Conservation (phyloP, 257 asterid genomes). For the Mitragyna speciosa region DNA sequence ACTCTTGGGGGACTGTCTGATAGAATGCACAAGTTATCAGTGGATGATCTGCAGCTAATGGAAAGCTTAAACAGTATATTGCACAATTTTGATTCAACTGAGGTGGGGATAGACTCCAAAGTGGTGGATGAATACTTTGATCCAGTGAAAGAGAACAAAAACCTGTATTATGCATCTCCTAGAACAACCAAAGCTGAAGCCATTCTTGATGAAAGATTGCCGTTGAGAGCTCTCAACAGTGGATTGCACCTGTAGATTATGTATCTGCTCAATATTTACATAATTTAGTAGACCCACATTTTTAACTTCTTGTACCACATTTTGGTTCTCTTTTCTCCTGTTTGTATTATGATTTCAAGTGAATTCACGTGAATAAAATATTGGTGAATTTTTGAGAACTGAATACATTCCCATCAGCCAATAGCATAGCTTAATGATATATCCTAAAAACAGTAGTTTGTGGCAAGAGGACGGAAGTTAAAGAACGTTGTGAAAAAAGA, state of each 20-base stretch:
- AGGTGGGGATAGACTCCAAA: conserved; percentile 13
- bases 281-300: neutral
- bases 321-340: neutral
- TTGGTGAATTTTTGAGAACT: too few relatives aligned
- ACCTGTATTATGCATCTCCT: conserved; percentile 24
- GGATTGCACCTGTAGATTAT: conserved; percentile 15
- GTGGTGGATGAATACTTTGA: conserved; percentile 36
- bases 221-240: conserved; percentile 65
- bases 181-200: conserved; percentile 54
- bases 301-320: neutral
- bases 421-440: too few relatives aligned
- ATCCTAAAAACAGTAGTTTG: too few relatives aligned
- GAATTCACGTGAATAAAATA: neutral
- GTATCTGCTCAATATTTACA: neutral
- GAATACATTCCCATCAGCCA: too few relatives aligned
- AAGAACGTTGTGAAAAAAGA: too few relatives aligned
- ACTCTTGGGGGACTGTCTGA: conserved; percentile 39
- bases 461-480: too few relatives aligned
- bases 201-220: conserved; percentile 54
- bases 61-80: conserved; percentile 51
- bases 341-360: neutral
- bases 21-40: conserved; percentile 35
- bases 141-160: conserved; percentile 56
- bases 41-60: conserved; percentile 57
- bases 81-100: conserved; percentile 27